A percentile compares a stretch with the other conserved stretches of the same genome.
These are phyloP conservation scores for Calonectria fujianensis DNA, from an alignment of 2,329 filamentous ascomycete species.

Conservation along the genomic window DNA sequence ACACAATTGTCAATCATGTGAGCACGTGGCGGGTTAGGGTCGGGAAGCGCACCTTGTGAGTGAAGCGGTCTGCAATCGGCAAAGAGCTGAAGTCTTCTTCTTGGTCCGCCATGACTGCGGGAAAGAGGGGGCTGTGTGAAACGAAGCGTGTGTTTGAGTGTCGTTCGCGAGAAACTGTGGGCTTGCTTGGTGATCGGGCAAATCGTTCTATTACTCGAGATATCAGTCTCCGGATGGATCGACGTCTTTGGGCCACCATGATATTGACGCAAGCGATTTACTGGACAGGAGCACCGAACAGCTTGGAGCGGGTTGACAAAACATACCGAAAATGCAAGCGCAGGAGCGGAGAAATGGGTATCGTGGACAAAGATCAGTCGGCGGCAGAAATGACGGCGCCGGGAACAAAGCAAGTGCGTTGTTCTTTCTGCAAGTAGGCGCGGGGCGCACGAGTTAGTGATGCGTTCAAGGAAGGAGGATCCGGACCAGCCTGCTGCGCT, in stretches of 20 bases:
- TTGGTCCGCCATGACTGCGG: constrained; percentile 81
- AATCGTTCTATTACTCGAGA: constrained; percentile 53
- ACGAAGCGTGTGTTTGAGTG: constrained; percentile 46
- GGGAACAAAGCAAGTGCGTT: constrained; percentile 52
- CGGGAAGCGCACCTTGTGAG: constrained; percentile 79
- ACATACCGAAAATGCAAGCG: constrained; percentile 33
- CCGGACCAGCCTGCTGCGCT: constrained; percentile 19
- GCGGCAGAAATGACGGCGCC: constrained; percentile 44
- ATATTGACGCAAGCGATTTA: constrained; percentile 27
- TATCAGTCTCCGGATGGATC: constrained; percentile 58
- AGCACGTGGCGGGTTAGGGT: neutral
- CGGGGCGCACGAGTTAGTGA: constrained; percentile 47
- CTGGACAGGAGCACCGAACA: neutral
- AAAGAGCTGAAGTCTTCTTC: constrained; percentile 90
- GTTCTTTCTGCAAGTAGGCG: constrained; percentile 50
- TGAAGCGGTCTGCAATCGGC: constrained; percentile 86
- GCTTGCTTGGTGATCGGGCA: constrained; percentile 48
- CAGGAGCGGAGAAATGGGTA: constrained; percentile 43
- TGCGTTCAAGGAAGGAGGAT: constrained; percentile 42
- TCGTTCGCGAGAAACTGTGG: constrained; percentile 47
- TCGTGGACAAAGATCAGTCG: constrained; percentile 44
- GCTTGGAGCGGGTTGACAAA: constrained; percentile 16
- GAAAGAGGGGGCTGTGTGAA: constrained; percentile 43
- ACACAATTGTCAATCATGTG: constrained; percentile 16
- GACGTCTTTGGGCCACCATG: constrained; percentile 53